Conservation (phyloP, 2,329 filamentous ascomycete species). For the Claviceps capensis region DNA sequence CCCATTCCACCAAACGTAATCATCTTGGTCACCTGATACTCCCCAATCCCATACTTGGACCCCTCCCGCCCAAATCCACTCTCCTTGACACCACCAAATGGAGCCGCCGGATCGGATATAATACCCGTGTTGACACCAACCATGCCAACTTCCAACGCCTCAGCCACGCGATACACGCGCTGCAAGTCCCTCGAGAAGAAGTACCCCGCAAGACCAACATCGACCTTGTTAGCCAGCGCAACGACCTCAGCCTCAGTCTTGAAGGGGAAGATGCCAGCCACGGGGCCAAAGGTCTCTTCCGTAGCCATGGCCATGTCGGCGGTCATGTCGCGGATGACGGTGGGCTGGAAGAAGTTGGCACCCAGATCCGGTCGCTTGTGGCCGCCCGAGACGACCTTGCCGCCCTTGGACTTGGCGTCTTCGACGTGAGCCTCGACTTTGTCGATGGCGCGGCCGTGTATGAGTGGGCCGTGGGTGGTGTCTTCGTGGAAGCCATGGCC, state of each 20-base stretch:
- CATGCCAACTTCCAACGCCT: constrained; percentile 73
- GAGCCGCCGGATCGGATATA: constrained; percentile 42
- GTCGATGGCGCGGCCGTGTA: constrained; percentile 67
- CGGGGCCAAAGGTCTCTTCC: constrained; percentile 93
- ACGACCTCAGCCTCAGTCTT: constrained; percentile 82
- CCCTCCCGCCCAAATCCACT: constrained; percentile 72
- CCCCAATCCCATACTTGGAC: constrained; percentile 60
- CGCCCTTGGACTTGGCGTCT: constrained; percentile 68
- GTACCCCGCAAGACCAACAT: constrained; percentile 86
- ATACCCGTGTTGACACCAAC: constrained; percentile 70
- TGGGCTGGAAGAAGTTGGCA: constrained; percentile 77
- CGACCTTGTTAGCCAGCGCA: constrained; percentile 62
- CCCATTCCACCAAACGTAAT: constrained; percentile 39
- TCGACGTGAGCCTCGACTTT: constrained; percentile 72
- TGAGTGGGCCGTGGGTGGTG: constrained; percentile 68
- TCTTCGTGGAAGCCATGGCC: constrained; percentile 59
- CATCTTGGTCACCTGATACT: constrained; percentile 64
- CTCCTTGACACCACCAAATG: constrained; percentile 72
- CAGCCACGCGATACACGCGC: constrained; percentile 47
- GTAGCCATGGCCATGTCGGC: constrained; percentile 68
- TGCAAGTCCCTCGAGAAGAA: constrained; percentile 64
- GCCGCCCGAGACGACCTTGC: constrained; percentile 60
- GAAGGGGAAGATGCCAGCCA: constrained; percentile 82
- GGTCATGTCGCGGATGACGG: constrained; percentile 78
- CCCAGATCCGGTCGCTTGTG: constrained; percentile 62